Evolutionary conservation across 2,329 filamentous ascomycete genomes (phyloP).

Genomic region (Claviceps digitariae): DNA sequence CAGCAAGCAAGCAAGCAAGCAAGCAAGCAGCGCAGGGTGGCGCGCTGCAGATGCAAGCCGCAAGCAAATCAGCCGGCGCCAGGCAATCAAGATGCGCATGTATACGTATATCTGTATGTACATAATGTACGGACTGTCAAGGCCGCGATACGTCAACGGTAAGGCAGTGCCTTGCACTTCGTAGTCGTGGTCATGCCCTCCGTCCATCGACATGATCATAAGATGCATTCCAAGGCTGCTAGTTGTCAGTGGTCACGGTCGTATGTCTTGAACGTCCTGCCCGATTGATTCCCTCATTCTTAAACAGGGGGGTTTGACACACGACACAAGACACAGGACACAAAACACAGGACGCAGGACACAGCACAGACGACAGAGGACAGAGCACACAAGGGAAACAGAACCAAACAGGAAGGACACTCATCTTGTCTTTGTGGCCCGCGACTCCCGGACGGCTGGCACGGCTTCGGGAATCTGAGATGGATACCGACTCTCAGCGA

Average conservation of each 20-base stretch:
- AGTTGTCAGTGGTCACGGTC: not conserved
- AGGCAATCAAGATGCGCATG: not conserved
- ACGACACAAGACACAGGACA: not conserved
- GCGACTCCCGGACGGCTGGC: not conserved
- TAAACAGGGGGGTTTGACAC: not conserved
- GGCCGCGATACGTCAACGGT: not conserved
- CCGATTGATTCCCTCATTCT: not conserved
- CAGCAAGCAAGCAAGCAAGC: not conserved
- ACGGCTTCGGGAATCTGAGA: not conserved
- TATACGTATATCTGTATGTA: not conserved
- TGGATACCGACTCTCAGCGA: not conserved
- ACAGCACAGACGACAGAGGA: not conserved
- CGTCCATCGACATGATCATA: not conserved
- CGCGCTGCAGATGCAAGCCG: not conserved
- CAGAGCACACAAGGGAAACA: not conserved
- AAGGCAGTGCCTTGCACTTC: not conserved
- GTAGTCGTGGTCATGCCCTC: not conserved
- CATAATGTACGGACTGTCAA: too few relatives aligned
- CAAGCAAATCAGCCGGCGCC: constrained; percentile 1
- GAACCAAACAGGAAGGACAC: not conserved
- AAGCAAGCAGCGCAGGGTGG: not conserved
- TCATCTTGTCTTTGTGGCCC: not conserved
- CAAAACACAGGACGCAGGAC: not conserved
- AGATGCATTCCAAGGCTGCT: not conserved
- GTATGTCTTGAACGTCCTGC: not conserved